Evolutionary conservation across 495 filamentous ascomycete species (phyloP).

Genomic region (Penicillium paxilli): DNA sequence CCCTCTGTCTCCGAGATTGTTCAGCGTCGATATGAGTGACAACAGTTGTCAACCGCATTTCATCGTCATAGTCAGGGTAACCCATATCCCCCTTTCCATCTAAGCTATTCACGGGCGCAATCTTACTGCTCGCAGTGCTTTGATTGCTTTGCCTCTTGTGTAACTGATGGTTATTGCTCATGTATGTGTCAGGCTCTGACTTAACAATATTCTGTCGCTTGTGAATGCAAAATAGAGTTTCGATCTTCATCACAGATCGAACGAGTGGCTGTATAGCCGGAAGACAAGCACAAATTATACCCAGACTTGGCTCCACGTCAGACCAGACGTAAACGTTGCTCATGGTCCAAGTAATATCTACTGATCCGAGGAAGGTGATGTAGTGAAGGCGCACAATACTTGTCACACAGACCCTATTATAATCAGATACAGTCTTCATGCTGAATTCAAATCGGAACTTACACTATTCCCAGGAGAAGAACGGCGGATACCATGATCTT

Average conservation of each 20-base stretch:
- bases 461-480: constrained; percentile 48
- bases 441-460: neutral
- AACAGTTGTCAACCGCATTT: constrained; percentile 2
- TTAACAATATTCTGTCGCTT: neutral
- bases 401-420: constrained; percentile 19
- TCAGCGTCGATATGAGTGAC: neutral
- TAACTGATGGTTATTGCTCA: neutral
- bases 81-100: constrained; percentile 3
- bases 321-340: constrained; percentile 48
- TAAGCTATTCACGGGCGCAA: neutral
- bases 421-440: neutral
- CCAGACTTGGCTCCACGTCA: constrained; percentile 41
- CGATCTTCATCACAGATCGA: constrained; percentile 14
- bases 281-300: constrained; percentile 42
- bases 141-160: neutral
- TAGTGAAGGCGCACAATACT: constrained; percentile 29
- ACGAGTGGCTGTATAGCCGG: constrained; percentile 22
- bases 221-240: constrained; percentile 2
- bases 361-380: constrained; percentile 20
- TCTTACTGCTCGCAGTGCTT: neutral
- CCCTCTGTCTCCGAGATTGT: neutral
- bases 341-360: constrained; percentile 38
- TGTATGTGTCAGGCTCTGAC: neutral
- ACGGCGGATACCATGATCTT: constrained; percentile 48
- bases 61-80: constrained; percentile 1